A percentile compares a stretch with the other conserved stretches of the same genome.
Evolutionary conservation across 2,329 filamentous ascomycete genomes (phyloP).

Genomic region (Claviceps paspali): DNA sequence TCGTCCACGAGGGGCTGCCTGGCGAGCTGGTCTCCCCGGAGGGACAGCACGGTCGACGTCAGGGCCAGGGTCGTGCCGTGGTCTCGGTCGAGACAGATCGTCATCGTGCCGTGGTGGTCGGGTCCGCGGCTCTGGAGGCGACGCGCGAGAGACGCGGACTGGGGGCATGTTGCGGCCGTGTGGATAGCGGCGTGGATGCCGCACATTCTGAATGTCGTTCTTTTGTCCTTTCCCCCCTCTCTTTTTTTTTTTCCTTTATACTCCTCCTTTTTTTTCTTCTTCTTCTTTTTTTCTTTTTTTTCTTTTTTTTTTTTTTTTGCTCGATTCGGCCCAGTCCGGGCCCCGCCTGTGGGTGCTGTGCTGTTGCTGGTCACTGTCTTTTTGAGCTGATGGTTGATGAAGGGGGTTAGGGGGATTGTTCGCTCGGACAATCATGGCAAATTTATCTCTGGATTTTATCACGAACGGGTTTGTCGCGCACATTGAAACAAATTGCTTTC

Average conservation of each 20-base stretch:
- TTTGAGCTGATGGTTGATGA: too few relatives aligned
- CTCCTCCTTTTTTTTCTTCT: background rate
- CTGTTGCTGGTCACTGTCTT: too few relatives aligned
- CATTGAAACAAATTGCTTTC: too few relatives aligned
- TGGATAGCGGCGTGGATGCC: conserved; percentile 42
- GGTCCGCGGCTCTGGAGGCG: conserved; percentile 42
- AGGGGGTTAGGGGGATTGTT: too few relatives aligned
- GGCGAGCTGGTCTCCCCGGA: conserved; percentile 61
- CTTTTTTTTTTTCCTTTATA: background rate
- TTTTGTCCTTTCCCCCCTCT: too few relatives aligned
- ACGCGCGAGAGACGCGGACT: conserved; percentile 22
- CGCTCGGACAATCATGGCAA: too few relatives aligned
- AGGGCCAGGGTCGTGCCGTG: conserved; percentile 39
- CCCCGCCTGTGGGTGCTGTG: too few relatives aligned
- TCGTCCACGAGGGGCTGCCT: conserved; percentile 55
- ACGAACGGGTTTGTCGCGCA: too few relatives aligned
- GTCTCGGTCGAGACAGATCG: conserved; percentile 14
- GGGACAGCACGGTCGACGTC: conserved; percentile 72
- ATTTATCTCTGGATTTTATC: too few relatives aligned
- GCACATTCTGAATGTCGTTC: conserved; percentile 45
- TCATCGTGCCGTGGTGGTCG: conserved; percentile 36
- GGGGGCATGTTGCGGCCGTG: conserved; percentile 12
- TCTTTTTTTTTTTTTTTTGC: background rate
- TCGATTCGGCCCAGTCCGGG: too few relatives aligned
- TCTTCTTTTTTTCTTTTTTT: background rate